These are phyloP conservation scores for Echites panduratus DNA, from an alignment of 257 asterid species.

Conservation along the genomic window DNA sequence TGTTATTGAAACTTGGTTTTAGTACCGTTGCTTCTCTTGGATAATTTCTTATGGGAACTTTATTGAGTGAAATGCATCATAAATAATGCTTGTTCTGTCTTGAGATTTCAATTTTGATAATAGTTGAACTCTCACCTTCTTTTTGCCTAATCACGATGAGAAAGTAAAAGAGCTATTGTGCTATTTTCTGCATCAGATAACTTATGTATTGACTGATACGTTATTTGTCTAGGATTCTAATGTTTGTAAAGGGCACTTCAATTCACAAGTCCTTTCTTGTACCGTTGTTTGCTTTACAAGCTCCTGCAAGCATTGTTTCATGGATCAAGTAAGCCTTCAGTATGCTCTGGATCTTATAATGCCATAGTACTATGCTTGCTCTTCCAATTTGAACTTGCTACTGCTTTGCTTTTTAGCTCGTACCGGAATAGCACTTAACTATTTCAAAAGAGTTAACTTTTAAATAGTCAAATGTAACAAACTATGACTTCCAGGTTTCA, in stretches of 20 bases:
- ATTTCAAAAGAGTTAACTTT: background rate
- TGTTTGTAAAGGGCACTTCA: constrained; percentile 76
- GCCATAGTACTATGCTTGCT: constrained; percentile 1
- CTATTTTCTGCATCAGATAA: background rate
- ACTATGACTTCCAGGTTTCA: background rate
- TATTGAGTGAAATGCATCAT: background rate
- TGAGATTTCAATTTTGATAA: background rate
- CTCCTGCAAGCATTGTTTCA: constrained; percentile 64
- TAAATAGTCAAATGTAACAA: background rate
- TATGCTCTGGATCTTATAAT: background rate
- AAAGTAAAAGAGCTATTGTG: background rate
- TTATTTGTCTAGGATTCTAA: constrained; percentile 52
- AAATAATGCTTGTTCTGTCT: no score
- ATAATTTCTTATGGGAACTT: background rate
- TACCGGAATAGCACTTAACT: background rate
- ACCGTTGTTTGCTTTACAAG: constrained; percentile 76
- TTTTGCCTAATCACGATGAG: background rate
- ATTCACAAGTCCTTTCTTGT: constrained; percentile 82
- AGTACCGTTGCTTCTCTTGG: background rate
- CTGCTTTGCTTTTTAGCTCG: background rate
- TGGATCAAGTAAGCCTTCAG: constrained; percentile 68
- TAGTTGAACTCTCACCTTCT: no score
- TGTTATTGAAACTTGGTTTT: background rate
- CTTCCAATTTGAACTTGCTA: background rate
- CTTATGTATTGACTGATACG: background rate